Evolutionary conservation across 495 filamentous ascomycete genomes (phyloP), one percentile per base, ranked within the genome.

Genomic region (Sporormia fimetaria): DNA sequence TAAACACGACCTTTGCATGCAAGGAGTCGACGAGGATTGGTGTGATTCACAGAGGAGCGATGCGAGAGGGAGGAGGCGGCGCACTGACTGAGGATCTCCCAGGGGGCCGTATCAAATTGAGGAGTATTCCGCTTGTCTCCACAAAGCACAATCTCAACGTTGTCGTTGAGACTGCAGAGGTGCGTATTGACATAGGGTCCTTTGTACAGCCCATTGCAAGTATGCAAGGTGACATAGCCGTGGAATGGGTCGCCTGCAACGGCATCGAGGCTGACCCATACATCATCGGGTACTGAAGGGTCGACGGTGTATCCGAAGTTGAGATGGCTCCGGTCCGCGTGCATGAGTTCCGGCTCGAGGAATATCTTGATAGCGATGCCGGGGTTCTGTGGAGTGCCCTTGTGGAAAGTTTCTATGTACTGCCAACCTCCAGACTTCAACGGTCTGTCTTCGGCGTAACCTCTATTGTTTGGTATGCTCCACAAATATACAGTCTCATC

Each of bases 401-500:
- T 14, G 21, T 25, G 46, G 29, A 25, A 49, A 21, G 34, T 11
- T 15, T 49, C 46, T 17, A 33, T 23, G 34, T 43, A 49, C 1
- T 26, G 15, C n/a, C 24, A n/a, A n/a, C n/a, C 18, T 17, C 33
- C 33, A 17, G 39, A 26, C 4, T 23, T 17, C 27, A 49, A 3
- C 16, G 12, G 20, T 8, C 35, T 17, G 24, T 30, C 32, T 7
- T 33, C 25, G 25, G 40, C 40, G 3, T 12, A 11, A 16, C 40
- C 46, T 1, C 22, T 15, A 26, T 6, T 21, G 1, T 32, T 24
- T 9, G 46, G 46, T 9, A 77, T 71, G n/a, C 68, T 68, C 73
- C 73, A 76, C 38, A 75, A 52, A 48, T 72, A 70, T 31, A 75
- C 63, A 15, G 61, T 39, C 35, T 41, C 24, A 38, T 37, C 6